Evolutionary conservation across 768 basidiomycete species (phyloP).

Genomic region (Calocera viscosa): DNA sequence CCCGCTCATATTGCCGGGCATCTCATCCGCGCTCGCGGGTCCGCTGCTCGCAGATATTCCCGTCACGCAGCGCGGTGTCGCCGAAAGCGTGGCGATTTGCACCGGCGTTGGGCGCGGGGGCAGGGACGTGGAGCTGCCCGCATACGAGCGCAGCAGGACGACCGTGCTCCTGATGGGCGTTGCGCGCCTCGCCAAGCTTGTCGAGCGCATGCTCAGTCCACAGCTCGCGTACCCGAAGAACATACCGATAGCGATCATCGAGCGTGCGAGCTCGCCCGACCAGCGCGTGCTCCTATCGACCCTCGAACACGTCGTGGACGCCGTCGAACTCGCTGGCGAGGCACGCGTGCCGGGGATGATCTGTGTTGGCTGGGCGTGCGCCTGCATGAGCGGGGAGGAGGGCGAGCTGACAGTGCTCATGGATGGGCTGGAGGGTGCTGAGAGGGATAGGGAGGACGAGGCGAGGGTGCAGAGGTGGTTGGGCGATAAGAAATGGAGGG

Average conservation of each 20-base stretch:
- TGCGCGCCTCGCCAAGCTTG: slow-evolving; percentile 62
- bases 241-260: slow-evolving; percentile 83
- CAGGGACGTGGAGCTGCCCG: slow-evolving; percentile 69
- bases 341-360: slow-evolving; percentile 96
- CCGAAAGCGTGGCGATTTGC: slow-evolving; percentile 78
- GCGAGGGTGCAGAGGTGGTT: slow-evolving; percentile 50
- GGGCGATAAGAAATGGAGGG: slow-evolving; percentile 45
- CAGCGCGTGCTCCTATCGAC: slow-evolving; percentile 77
- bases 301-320: slow-evolving; percentile 52
- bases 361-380: slow-evolving; percentile 80
- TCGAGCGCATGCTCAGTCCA: slow-evolving; percentile 41
- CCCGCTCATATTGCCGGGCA: slow-evolving; percentile 74
- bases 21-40: slow-evolving; percentile 78
- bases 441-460: slow-evolving; percentile 28
- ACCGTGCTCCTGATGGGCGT: slow-evolving; percentile 90
- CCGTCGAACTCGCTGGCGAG: slow-evolving; percentile 61
- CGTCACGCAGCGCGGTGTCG: slow-evolving; percentile 88
- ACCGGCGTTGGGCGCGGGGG: slow-evolving; percentile 88
- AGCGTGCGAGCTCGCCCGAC: slow-evolving; percentile 88
- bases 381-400: slow-evolving; percentile 52
- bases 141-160: slow-evolving; percentile 70
- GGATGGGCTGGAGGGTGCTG: slow-evolving; percentile 34
- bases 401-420: slow-evolving; percentile 66
- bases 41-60: slow-evolving; percentile 86
- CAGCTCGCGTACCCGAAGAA: slow-evolving; percentile 50